Percentiles rank a stretch among this genome's conserved stretches.
Conservation (phyloP, 176 grass and related monocot genomes). For the Juncus effusus region DNA sequence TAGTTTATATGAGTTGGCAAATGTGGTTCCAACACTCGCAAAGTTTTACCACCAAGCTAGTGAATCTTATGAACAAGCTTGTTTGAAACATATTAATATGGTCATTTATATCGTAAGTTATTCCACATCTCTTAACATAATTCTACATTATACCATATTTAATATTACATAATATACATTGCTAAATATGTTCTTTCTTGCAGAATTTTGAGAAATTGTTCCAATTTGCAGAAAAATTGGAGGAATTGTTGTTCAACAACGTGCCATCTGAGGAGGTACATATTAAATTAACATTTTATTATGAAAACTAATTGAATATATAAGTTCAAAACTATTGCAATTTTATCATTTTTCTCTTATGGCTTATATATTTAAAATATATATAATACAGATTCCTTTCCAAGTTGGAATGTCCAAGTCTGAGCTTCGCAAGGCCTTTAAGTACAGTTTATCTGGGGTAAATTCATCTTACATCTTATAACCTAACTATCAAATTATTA, state of each 20-base stretch:
- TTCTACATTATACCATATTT: slow-evolving; percentile 4
- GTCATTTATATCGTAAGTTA: slow-evolving; percentile 95
- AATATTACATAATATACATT: slow-evolving; percentile 8
- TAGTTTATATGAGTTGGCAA: slow-evolving; percentile 89
- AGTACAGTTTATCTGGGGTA: slow-evolving; percentile 83
- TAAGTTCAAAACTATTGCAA: background rate
- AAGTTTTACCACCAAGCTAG: slow-evolving; percentile 99
- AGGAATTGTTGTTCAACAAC: slow-evolving; percentile 67
- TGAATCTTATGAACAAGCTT: slow-evolving; percentile 92
- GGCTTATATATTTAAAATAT: slow-evolving; percentile 17
- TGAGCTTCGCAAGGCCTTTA: slow-evolving; percentile 85
- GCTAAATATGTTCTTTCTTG: slow-evolving; percentile 14
- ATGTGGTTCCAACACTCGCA: slow-evolving; percentile 83
- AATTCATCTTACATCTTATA: slow-evolving; percentile 13
- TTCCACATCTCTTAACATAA: background rate
- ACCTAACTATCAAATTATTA: background rate
- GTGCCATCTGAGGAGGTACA: slow-evolving; percentile 73
- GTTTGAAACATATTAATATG: slow-evolving; percentile 85
- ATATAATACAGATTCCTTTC: slow-evolving; percentile 63
- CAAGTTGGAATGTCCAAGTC: slow-evolving; percentile 90
- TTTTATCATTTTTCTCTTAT: slow-evolving; percentile 11
- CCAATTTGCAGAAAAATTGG: slow-evolving; percentile 74
- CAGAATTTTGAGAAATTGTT: slow-evolving; percentile 92
- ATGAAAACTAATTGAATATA: slow-evolving; percentile 7
- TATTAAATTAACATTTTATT: slow-evolving; percentile 18